phyloP scores from a whole-genome alignment of 2,329 filamentous ascomycete genomes.

The Cercospora sesami region DNA sequence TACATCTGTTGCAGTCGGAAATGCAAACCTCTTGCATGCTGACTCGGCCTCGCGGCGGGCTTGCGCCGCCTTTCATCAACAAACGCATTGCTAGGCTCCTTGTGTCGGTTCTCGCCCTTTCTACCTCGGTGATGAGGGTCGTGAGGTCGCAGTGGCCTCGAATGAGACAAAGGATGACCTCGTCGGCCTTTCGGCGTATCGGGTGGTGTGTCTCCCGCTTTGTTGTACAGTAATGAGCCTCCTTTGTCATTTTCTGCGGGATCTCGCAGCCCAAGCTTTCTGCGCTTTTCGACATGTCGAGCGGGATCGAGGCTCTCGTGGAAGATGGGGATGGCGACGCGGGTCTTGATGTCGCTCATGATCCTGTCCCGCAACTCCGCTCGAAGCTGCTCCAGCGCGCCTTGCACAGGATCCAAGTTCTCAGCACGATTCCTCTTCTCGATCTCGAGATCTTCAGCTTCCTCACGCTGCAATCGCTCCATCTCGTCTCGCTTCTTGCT shows the following conservation, averaged over 20 bases:
- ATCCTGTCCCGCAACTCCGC: slow-evolving; percentile 83
- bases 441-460: slow-evolving; percentile 79
- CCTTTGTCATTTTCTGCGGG: slow-evolving; percentile 59
- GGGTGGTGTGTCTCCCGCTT: slow-evolving; percentile 62
- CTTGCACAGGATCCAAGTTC: slow-evolving; percentile 84
- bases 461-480: slow-evolving; percentile 67
- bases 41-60: slow-evolving; percentile 57
- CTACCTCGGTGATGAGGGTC: slow-evolving; percentile 46
- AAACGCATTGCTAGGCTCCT: slow-evolving; percentile 49
- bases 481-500: slow-evolving; percentile 64
- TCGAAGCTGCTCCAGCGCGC: slow-evolving; percentile 76
- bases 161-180: slow-evolving; percentile 38
- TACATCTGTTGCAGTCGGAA: slow-evolving; percentile 72
- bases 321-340: slow-evolving; percentile 78
- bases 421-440: slow-evolving; percentile 85
- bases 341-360: slow-evolving; percentile 82
- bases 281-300: slow-evolving; percentile 75
- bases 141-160: slow-evolving; percentile 47
- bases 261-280: slow-evolving; percentile 74
- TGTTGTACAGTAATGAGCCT: slow-evolving; percentile 44
- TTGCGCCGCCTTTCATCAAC: slow-evolving; percentile 61
- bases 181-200: slow-evolving; percentile 61
- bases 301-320: slow-evolving; percentile 79
- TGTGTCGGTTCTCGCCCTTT: slow-evolving; percentile 36
- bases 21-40: slow-evolving; percentile 72